A percentile compares a stretch with the other conserved stretches of the same genome.
These are phyloP conservation scores for Pelomyxa schiedti DNA, from an alignment of 78 protist genomes.

Conservation along the genomic window DNA sequence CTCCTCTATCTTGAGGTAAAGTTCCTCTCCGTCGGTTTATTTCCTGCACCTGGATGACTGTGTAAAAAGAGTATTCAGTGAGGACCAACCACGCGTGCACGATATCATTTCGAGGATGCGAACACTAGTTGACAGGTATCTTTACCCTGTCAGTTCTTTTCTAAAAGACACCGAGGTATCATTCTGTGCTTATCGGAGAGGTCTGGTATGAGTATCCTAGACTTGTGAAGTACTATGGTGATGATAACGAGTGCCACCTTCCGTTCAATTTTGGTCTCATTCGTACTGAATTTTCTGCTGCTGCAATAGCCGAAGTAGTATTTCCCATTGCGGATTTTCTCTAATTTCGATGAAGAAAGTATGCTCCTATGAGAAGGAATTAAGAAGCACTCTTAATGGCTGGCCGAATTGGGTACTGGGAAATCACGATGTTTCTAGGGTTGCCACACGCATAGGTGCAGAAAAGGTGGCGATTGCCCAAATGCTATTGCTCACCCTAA, in stretches of 20 bases:
- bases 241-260: background rate
- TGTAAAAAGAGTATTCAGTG: background rate
- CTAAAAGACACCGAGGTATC: no score
- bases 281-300: background rate
- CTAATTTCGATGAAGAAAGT: no score
- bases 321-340: no score
- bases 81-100: conserved; percentile 1
- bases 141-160: no score
- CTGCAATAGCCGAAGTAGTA: no score
- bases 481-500: conserved; percentile 3
- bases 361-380: no score
- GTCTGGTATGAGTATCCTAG: no score
- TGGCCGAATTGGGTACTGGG: background rate
- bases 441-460: background rate
- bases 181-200: no score
- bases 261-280: conserved; percentile 4
- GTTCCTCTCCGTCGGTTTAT: no score
- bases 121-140: background rate
- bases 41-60: no score
- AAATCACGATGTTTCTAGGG: background rate
- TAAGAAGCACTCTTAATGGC: background rate
- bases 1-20: no score
- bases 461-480: background rate
- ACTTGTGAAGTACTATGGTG: background rate
- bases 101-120: background rate